Evolutionary conservation across 352 stramenopile species (phyloP).

Genomic region (Phytophthora pluvialis): DNA sequence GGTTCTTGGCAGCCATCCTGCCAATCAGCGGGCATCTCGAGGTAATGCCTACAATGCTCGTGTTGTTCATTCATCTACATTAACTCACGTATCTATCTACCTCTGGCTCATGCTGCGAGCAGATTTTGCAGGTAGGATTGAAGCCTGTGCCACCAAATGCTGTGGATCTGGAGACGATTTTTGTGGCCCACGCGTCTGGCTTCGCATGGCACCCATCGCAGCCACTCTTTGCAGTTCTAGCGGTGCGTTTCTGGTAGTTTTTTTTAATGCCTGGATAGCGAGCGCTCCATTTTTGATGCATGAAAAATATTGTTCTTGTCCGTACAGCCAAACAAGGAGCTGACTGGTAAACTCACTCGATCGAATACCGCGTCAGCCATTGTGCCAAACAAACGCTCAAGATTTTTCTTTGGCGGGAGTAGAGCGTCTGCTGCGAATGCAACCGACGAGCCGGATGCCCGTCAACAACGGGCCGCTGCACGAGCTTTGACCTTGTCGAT

Average conservation of each 20-base stretch:
- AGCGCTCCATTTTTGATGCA: not conserved
- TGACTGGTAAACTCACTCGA: slow-evolving; percentile 35
- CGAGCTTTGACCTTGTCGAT: slow-evolving; percentile 42
- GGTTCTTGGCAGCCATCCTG: slow-evolving; percentile 54
- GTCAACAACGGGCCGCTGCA: slow-evolving; percentile 44
- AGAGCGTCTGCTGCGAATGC: slow-evolving; percentile 34
- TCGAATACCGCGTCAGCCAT: slow-evolving; percentile 46
- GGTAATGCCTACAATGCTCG: slow-evolving; percentile 29
- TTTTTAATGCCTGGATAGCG: not conserved
- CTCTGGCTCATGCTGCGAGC: not conserved
- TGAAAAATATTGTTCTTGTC: not conserved
- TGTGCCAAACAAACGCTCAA: slow-evolving; percentile 46
- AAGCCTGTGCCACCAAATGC: slow-evolving; percentile 71
- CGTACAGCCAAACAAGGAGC: slow-evolving; percentile 59
- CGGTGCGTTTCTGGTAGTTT: slow-evolving; percentile 36
- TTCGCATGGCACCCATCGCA: slow-evolving; percentile 69
- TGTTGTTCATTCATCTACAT: not conserved
- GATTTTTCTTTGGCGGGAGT: slow-evolving; percentile 76
- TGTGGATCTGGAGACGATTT: slow-evolving; percentile 63
- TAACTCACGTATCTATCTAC: not conserved
- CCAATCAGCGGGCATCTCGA: slow-evolving; percentile 63
- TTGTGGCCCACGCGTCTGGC: slow-evolving; percentile 62
- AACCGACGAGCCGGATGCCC: slow-evolving; percentile 37
- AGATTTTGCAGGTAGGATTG: slow-evolving; percentile 78
- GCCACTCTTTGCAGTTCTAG: slow-evolving; percentile 57